These are phyloP conservation scores for Metschnikowia drakensbergensis DNA, from an alignment of 805 yeast species.

Conservation along the genomic window DNA sequence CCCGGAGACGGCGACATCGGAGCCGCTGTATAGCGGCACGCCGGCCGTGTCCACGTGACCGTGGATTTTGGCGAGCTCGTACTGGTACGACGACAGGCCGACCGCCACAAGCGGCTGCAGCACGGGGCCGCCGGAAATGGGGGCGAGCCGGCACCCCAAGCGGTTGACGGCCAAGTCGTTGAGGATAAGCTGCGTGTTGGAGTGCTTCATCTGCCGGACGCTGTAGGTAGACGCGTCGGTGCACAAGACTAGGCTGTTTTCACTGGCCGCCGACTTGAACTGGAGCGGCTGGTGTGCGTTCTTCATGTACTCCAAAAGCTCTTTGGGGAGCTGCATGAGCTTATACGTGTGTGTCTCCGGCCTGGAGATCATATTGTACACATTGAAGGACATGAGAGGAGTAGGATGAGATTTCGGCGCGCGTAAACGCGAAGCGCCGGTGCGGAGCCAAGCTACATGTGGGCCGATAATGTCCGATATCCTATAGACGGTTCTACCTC, in stretches of 20 bases:
- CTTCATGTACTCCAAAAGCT: slow-evolving; percentile 11
- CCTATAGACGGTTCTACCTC: neutral
- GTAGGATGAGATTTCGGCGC: too few species aligned
- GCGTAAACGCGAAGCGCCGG: neutral
- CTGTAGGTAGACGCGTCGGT: slow-evolving; percentile 56
- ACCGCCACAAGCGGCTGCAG: slow-evolving; percentile 25
- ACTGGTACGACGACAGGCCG: slow-evolving; percentile 29
- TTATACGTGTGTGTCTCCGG: slow-evolving; percentile 13
- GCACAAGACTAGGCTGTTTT: slow-evolving; percentile 55
- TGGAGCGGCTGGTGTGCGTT: slow-evolving; percentile 7
- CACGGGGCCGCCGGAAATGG: neutral
- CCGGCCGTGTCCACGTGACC: slow-evolving; percentile 30
- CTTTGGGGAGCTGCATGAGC: slow-evolving; percentile 17
- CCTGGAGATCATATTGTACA: slow-evolving; percentile 10
- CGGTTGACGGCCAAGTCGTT: slow-evolving; percentile 14
- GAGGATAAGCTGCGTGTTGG: slow-evolving; percentile 71
- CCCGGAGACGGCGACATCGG: slow-evolving; percentile 3
- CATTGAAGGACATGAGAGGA: slow-evolving; percentile 14
- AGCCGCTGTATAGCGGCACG: slow-evolving; percentile 24
- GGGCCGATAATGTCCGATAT: neutral
- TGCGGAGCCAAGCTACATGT: neutral
- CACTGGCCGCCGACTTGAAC: slow-evolving; percentile 13
- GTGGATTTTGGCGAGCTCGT: slow-evolving; percentile 27
- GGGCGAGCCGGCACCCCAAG: neutral
- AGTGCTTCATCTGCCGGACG: slow-evolving; percentile 77